Conservation (phyloP, 306 rosid genomes). For the Dicorynia guianensis region DNA sequence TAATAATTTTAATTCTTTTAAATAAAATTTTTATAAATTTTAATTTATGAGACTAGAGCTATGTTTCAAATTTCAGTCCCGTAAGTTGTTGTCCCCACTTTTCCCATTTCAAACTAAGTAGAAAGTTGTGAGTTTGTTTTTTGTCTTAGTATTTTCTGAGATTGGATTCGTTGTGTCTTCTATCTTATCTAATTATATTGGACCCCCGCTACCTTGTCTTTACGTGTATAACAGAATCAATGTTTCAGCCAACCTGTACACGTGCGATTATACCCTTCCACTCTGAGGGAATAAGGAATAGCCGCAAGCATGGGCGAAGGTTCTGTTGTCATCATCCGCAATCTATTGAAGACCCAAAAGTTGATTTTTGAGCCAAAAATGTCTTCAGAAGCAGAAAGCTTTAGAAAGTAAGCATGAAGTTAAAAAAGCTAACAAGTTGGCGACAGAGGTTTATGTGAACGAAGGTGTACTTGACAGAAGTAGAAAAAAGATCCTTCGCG, state of each 20-base stretch:
- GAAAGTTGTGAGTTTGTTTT: too few relatives aligned
- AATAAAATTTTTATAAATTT: too few relatives aligned
- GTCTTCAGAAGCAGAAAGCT: background rate
- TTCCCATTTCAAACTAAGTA: too few relatives aligned
- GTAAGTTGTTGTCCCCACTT: too few relatives aligned
- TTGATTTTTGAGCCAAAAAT: slow-evolving; percentile 21
- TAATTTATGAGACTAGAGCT: too few relatives aligned
- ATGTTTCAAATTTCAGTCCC: too few relatives aligned
- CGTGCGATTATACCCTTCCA: slow-evolving; percentile 23
- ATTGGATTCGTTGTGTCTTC: too few relatives aligned
- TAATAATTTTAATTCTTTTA: too few relatives aligned
- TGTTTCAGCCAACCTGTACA: slow-evolving; percentile 7
- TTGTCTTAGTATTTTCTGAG: too few relatives aligned
- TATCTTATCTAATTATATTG: too few relatives aligned
- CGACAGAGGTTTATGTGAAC: slow-evolving; percentile 33
- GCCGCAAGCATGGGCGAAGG: slow-evolving; percentile 2
- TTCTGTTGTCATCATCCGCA: slow-evolving; percentile 14
- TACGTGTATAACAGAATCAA: background rate
- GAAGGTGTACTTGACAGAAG: slow-evolving; percentile 30
- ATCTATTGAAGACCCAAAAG: background rate
- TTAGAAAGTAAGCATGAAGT: slow-evolving; percentile 18
- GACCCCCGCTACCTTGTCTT: too few relatives aligned
- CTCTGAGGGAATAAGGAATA: slow-evolving; percentile 18
- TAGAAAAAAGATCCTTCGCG: slow-evolving; percentile 57
- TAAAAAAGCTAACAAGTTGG: slow-evolving; percentile 43